These are phyloP conservation scores for Pyrus betulifolia DNA, from an alignment of 306 rosid species.

Conservation along the genomic window DNA sequence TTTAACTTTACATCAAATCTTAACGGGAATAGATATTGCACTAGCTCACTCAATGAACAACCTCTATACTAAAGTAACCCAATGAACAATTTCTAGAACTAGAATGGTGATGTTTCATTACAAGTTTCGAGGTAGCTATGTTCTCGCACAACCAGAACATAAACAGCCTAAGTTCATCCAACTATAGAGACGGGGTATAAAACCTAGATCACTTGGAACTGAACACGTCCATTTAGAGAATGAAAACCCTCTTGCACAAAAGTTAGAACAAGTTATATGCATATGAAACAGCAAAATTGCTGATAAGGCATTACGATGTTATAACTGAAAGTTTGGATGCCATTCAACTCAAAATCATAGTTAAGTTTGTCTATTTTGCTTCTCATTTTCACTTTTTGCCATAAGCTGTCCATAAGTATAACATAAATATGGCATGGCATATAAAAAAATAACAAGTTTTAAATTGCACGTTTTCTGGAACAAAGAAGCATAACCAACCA, in stretches of 20 bases:
- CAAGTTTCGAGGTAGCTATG: neutral
- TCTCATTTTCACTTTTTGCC: neutral
- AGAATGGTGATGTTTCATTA: neutral
- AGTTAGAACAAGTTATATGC: neutral
- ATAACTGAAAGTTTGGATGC: neutral
- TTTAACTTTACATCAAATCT: neutral
- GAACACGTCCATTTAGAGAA: neutral
- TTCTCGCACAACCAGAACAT: neutral
- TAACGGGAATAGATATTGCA: neutral
- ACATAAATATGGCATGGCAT: neutral
- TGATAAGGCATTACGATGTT: neutral
- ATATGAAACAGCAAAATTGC: neutral
- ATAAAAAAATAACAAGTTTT: neutral
- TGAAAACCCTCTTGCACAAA: neutral
- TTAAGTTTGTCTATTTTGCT: neutral
- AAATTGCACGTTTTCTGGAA: neutral
- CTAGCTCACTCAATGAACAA: neutral
- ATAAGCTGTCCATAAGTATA: neutral
- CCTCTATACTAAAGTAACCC: neutral
- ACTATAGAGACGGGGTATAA: neutral
- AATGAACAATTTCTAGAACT: neutral
- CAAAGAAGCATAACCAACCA: conserved; percentile 45
- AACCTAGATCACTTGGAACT: neutral
- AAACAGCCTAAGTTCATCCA: neutral
- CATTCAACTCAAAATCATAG: neutral